phyloP scores from a whole-genome alignment of 2,329 filamentous ascomycete genomes.

The Venturia pyrina region DNA sequence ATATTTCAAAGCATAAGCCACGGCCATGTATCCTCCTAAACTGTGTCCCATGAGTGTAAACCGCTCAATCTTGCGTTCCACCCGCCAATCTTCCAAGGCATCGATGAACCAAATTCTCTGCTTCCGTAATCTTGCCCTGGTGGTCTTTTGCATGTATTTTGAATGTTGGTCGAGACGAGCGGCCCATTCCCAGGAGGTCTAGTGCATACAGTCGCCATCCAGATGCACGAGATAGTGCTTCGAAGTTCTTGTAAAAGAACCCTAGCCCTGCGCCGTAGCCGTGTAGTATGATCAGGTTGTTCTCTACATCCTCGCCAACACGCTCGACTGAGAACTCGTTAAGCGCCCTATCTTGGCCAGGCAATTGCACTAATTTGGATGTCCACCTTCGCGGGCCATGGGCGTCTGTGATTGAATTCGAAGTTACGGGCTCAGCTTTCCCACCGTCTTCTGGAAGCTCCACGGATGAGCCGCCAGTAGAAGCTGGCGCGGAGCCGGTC shows the following conservation, averaged over 20 bases:
- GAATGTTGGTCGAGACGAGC: conserved; percentile 75
- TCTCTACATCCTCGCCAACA: conserved; percentile 64
- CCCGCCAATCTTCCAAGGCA: conserved; percentile 90
- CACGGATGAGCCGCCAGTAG: conserved; percentile 29
- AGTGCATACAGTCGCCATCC: conserved; percentile 89
- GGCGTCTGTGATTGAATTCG: conserved; percentile 44
- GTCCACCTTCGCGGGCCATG: conserved; percentile 80
- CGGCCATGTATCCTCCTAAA: conserved; percentile 86
- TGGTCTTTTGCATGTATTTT: conserved; percentile 73
- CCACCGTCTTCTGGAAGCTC: conserved; percentile 29
- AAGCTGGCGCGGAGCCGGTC: conserved; percentile 45
- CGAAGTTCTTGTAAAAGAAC: conserved; percentile 98
- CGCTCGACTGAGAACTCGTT: conserved; percentile 92
- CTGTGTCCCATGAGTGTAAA: conserved; percentile 93
- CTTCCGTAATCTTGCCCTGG: conserved; percentile 72
- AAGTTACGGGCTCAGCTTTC: conserved; percentile 31
- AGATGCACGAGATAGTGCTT: conserved; percentile 64
- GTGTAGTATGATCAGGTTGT: conserved; percentile 91
- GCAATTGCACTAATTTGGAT: conserved; percentile 71
- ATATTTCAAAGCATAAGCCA: conserved; percentile 93
- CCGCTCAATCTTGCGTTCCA: conserved; percentile 76
- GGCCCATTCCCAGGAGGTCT: conserved; percentile 93
- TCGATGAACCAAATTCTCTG: conserved; percentile 97
- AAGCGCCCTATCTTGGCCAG: conserved; percentile 74
- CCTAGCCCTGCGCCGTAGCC: conserved; percentile 93